phyloP scores from a whole-genome alignment of 2,329 filamentous ascomycete species.

The Fusarium succisae region DNA sequence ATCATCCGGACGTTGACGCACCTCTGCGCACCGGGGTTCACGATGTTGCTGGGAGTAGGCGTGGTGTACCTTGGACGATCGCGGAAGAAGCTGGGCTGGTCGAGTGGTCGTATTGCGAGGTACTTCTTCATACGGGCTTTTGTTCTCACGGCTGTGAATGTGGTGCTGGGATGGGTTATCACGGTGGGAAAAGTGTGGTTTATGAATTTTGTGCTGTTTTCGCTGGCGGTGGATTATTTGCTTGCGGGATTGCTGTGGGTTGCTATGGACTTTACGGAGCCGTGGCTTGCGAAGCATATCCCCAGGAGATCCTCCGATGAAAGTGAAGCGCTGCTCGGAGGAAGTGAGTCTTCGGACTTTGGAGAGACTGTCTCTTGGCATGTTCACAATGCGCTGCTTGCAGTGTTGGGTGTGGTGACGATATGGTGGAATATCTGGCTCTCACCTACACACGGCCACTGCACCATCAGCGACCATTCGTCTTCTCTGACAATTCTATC shows the following conservation, averaged over 20 bases:
- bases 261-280: conserved; percentile 48
- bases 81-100: conserved; percentile 53
- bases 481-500: neutral
- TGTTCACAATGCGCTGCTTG: conserved; percentile 50
- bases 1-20: conserved; percentile 55
- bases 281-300: conserved; percentile 39
- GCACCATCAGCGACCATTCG: conserved; percentile 33
- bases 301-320: conserved; percentile 34
- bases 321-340: conserved; percentile 44
- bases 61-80: conserved; percentile 57
- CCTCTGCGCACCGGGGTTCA: conserved; percentile 57
- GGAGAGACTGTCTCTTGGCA: conserved; percentile 50
- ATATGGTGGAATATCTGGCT: conserved; percentile 60
- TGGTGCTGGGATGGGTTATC: conserved; percentile 46
- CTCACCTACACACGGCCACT: conserved; percentile 52
- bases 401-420: conserved; percentile 47
- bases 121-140: conserved; percentile 47
- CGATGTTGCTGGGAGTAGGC: conserved; percentile 57
- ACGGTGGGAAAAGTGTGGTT: conserved; percentile 52
- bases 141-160: conserved; percentile 47
- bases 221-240: conserved; percentile 57
- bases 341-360: neutral
- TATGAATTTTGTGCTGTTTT: conserved; percentile 55
- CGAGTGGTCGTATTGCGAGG: conserved; percentile 43
- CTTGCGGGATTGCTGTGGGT: conserved; percentile 55